These are phyloP conservation scores for Kazachstania psychrophila DNA, from an alignment of 805 yeast genomes.

Conservation along the genomic window DNA sequence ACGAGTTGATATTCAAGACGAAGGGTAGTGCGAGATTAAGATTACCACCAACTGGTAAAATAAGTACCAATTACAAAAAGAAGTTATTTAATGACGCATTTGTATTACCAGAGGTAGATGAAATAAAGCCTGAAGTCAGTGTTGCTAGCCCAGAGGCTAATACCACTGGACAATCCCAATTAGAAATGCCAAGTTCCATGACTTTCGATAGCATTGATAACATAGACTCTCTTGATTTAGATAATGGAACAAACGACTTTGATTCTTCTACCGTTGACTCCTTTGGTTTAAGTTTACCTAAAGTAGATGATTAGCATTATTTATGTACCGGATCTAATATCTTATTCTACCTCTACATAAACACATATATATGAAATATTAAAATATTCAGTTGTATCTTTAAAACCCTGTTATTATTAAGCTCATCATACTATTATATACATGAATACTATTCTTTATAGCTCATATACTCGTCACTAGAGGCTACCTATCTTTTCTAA, in stretches of 20 bases:
- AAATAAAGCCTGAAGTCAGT: constrained; percentile 2
- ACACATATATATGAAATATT: no score
- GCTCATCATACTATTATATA: no score
- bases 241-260: constrained; percentile 2
- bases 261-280: constrained; percentile 8
- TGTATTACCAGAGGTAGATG: constrained; percentile 36
- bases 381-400: no score
- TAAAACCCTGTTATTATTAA: no score
- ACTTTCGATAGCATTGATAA: background rate
- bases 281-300: constrained; percentile 18
- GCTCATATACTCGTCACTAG: no score
- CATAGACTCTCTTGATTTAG: constrained; percentile 1
- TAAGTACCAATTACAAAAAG: constrained; percentile 62
- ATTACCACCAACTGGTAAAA: constrained; percentile 86
- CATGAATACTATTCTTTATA: no score
- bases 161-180: background rate
- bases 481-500: no score
- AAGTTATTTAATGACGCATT: constrained; percentile 46
- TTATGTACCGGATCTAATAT: no score
- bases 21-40: constrained; percentile 60
- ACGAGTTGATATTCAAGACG: constrained; percentile 71
- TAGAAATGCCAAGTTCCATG: background rate
- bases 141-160: background rate
- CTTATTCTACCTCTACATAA: no score
- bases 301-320: constrained; percentile 8